phyloP scores from a whole-genome alignment of 2,329 filamentous ascomycete genomes.

The Colletotrichum graminicola region DNA sequence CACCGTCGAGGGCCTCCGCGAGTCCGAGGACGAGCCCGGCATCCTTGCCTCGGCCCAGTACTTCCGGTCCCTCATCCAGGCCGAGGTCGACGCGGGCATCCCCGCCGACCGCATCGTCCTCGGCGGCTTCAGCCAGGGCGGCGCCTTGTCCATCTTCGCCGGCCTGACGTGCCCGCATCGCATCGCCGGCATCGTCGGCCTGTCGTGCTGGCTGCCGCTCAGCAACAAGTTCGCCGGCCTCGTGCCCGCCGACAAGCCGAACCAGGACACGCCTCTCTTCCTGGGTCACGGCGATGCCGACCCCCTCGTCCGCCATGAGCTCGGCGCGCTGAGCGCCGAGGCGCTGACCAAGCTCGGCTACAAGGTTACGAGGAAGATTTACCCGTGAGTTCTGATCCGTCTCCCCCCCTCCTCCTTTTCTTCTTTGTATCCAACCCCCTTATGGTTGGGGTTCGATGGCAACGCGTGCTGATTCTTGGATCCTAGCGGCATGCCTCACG shows the following conservation, averaged over 20 bases:
- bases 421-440: background rate
- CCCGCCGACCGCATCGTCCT: conserved; percentile 85
- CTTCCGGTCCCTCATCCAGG: conserved; percentile 82
- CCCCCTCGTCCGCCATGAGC: conserved; percentile 75
- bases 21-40: conserved; percentile 76
- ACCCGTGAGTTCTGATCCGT: conserved; percentile 62
- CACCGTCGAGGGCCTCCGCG: conserved; percentile 48
- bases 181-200: conserved; percentile 87
- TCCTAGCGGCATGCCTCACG: conserved; percentile 77
- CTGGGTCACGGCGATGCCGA: conserved; percentile 90
- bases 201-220: conserved; percentile 86
- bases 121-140: conserved; percentile 88
- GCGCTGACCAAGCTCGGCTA: conserved; percentile 77
- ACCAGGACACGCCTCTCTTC: conserved; percentile 84
- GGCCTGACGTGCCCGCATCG: conserved; percentile 80
- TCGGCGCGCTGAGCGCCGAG: conserved; percentile 76
- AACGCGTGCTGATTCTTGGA: conserved; percentile 10
- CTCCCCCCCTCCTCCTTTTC: background rate
- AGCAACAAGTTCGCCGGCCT: conserved; percentile 59
- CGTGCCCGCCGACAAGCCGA: conserved; percentile 59
- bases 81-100: conserved; percentile 85
- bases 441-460: background rate
- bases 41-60: conserved; percentile 80
- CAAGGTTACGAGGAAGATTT: conserved; percentile 81
- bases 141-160: conserved; percentile 85